Base-by-base conservation (phyloP, 352 stramenopile species). In the Phytophthora ohioensis region DNA sequence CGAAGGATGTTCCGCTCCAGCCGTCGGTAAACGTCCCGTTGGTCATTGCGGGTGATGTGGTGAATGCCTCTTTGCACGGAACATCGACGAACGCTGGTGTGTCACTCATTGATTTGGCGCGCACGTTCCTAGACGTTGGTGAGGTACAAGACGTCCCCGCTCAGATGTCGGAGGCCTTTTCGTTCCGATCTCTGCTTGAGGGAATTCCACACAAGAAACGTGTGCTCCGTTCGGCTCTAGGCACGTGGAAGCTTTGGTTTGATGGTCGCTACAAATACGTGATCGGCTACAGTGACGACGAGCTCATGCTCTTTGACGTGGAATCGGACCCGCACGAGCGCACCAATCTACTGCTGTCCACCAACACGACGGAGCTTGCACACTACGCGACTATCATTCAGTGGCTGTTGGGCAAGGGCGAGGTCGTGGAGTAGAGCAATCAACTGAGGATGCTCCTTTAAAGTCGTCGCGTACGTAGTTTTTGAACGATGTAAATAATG, bases 211-310 rank as follows among this genome's bases (percentile, higher is more conserved):
- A 69, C 17, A 2, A 63, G 27, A 65, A 69, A 5, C 72, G 67
- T 10, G 72, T 79, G 6, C 57, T 79, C 17, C 67, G 68, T 7
- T 79, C 72, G 13, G 67, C 67, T 6, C 62, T 71, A n/a, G 55
- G 57, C 8, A 76, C 67, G 52, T 79, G 71, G 71, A 73, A 73
- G 9, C 41, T 79, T 7, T 76, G 67, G 67, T 79, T 79, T 38
- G 68, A 76, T 15, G 67, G 72, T 17, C 72, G 72, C 62, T 79
- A 75, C 62, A 79, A 79, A 39, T 76, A 68, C 53, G 63, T 79
- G 12, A 76, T 69, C 34, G 72, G 72, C 45, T 79, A 76, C 43
- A 74, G 61, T 39, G 67, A 79, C 41, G 61, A 79, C 34, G 72
- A 74, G 17, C 55, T 64, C 4, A 74, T 68, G 63, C 57, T 79